A percentile compares a stretch with the other conserved stretches of the same genome.
Evolutionary conservation across 129 eudicot genomes (phyloP).

Genomic region (Artemisia annua): DNA sequence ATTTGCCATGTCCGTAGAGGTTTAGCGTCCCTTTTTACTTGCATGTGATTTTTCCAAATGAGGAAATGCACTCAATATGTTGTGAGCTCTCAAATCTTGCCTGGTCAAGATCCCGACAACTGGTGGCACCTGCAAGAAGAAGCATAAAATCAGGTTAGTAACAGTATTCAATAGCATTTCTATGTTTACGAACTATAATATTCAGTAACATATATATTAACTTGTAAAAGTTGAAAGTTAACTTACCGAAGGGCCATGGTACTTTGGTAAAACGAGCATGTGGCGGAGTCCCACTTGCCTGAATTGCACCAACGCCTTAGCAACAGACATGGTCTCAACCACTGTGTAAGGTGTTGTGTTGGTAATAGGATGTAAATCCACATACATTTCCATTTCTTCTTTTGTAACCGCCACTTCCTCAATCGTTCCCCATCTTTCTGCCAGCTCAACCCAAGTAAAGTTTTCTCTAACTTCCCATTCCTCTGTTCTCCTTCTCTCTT

Average conservation of each 20-base stretch:
- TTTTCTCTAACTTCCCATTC: slow-evolving; percentile 87
- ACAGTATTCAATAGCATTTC: slow-evolving; percentile 2
- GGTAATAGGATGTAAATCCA: slow-evolving; percentile 92
- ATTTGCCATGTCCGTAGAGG: too few relatives aligned
- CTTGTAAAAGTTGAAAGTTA: background rate
- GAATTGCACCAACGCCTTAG: slow-evolving; percentile 94
- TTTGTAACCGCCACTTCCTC: slow-evolving; percentile 77
- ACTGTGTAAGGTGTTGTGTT: slow-evolving; percentile 92
- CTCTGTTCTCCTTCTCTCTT: slow-evolving; percentile 68
- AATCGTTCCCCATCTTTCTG: slow-evolving; percentile 66
- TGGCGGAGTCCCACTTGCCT: slow-evolving; percentile 97
- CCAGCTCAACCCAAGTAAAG: slow-evolving; percentile 77
- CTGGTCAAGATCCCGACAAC: slow-evolving; percentile 96
- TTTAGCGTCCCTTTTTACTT: slow-evolving; percentile 52
- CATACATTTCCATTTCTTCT: slow-evolving; percentile 85
- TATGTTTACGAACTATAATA: slow-evolving; percentile 3
- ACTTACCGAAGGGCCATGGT: slow-evolving; percentile 73
- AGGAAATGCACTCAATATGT: slow-evolving; percentile 69
- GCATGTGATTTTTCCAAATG: slow-evolving; percentile 58
- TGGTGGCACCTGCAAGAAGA: slow-evolving; percentile 63
- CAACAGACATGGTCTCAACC: slow-evolving; percentile 84
- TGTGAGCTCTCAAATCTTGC: slow-evolving; percentile 94
- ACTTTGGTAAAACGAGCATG: slow-evolving; percentile 82
- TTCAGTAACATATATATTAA: background rate
- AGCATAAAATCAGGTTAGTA: slow-evolving; percentile 40